A percentile compares a stretch with the other conserved stretches of the same genome.
phyloP scores from a whole-genome alignment of 225 moss, liverwort and hornwort genomes.

The Sphagnum tenellum region DNA sequence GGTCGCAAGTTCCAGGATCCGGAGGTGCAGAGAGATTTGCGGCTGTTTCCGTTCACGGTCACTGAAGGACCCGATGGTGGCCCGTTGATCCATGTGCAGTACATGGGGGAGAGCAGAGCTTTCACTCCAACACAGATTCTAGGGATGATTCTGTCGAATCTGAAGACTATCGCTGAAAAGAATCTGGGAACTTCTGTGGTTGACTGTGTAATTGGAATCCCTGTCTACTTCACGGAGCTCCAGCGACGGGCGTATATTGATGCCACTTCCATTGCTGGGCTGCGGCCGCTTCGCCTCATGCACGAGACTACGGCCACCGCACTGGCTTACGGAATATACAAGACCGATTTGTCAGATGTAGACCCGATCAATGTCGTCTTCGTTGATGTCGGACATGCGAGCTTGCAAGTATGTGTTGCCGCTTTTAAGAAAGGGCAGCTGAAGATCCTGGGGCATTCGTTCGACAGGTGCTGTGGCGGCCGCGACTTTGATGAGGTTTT shows the following conservation, averaged over 20 bases:
- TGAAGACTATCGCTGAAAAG: conserved; percentile 95
- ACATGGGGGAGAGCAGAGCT: conserved; percentile 59
- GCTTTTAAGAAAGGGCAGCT: conserved; percentile 99
- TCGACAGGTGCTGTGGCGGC: conserved; percentile 77
- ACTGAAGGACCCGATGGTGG: conserved; percentile 74
- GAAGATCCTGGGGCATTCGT: conserved; percentile 71
- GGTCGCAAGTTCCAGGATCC: conserved; percentile 91
- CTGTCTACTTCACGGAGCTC: conserved; percentile 92
- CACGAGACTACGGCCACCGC: conserved; percentile 98
- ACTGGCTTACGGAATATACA: conserved; percentile 95
- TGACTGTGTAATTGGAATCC: conserved; percentile 97
- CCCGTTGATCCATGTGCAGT: conserved; percentile 66
- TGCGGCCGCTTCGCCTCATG: conserved; percentile 89
- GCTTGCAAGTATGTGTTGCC: conserved; percentile 94
- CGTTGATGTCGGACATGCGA: conserved; percentile 95
- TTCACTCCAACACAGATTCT: conserved; percentile 92
- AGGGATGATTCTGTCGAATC: conserved; percentile 80
- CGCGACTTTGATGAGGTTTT: conserved; percentile 96
- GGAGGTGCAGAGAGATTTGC: conserved; percentile 87
- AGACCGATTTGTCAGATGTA: conserved; percentile 80
- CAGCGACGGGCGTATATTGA: conserved; percentile 94
- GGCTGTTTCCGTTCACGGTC: conserved; percentile 64
- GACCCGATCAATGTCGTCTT: conserved; percentile 96
- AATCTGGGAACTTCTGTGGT: conserved; percentile 85
- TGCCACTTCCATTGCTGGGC: conserved; percentile 78